Evolutionary conservation across 208 protist species (phyloP), one percentile per base, ranked within the genome.

Genomic region (Acanthamoeba culbertsoni): DNA sequence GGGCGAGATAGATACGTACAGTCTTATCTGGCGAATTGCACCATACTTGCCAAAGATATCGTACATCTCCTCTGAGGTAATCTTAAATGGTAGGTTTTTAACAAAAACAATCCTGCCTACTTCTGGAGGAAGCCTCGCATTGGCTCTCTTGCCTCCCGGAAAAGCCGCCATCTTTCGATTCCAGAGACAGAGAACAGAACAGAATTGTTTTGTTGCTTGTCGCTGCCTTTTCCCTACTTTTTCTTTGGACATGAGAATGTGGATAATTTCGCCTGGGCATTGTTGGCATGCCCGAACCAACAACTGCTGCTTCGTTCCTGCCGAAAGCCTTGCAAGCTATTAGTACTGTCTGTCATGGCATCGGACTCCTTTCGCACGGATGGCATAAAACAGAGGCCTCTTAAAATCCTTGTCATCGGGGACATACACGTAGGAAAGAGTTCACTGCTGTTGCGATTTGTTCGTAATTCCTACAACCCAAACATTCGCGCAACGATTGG

Each of bases 41-140:
- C 98, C 98, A 94, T 96, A 99, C 53, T 98, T 97, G 65, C 98
- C 98, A 93, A 99, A 99, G 12, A 99, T 94, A 62, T 98, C 98
- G 94, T 98, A 99, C 37, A 99, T 84, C 75, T 98, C 97, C 31
- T 97, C 97, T 20, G 95, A 89, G 4, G 96, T 98, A 46, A 99
- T 97, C 82, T 98, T 98, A 90, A 97, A 98, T 23, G 98, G 98
- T 35, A 99, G 93, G 86, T 98, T 98, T 94, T 95, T 95, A 16
- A 98, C 95, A 88, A 94, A 98, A 0, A 98, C 91, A 23, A 98
- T 96, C 42, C 97, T 91, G 93, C 97, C 97, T 28, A 98, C 97
- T 68, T 98, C 97, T 35, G 97, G 97, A 28, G 97, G 95, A 23
- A 98, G 93, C 20, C 97, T 37, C 42, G 45, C 73, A 23, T 84